phyloP scores from a whole-genome alignment of 116 monocot species.

The Papilionanthe hybrid region DNA sequence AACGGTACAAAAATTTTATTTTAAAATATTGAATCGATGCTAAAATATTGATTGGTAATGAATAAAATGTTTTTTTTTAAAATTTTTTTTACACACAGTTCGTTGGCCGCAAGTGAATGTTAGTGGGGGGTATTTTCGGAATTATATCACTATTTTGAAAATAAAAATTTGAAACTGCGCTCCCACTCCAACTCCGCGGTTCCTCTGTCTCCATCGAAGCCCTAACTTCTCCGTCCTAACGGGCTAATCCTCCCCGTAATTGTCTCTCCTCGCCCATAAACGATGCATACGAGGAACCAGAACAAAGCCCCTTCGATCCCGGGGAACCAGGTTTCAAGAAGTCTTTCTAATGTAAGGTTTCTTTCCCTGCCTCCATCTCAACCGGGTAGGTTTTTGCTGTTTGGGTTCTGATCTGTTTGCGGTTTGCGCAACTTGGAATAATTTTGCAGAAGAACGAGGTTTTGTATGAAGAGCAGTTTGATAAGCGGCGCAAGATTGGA shows the following conservation, averaged over 20 bases:
- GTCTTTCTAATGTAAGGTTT: slow-evolving; percentile 24
- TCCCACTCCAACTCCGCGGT: slow-evolving; percentile 11
- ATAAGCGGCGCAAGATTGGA: slow-evolving; percentile 50
- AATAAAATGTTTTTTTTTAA: no score
- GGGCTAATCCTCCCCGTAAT: background rate
- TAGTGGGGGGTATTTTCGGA: no score
- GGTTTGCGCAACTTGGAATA: slow-evolving; percentile 8
- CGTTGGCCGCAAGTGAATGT: no score
- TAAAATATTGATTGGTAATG: no score
- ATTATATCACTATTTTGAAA: no score
- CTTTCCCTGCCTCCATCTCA: slow-evolving; percentile 2
- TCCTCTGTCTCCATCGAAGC: background rate
- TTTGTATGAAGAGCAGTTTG: slow-evolving; percentile 42
- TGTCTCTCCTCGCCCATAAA: background rate
- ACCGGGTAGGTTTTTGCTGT: background rate
- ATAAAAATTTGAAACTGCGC: background rate
- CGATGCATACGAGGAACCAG: slow-evolving; percentile 23
- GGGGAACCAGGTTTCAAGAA: slow-evolving; percentile 6
- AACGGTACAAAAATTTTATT: no score
- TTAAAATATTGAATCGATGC: no score
- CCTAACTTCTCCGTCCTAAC: background rate
- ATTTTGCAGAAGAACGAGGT: slow-evolving; percentile 47
- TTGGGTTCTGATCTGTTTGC: background rate
- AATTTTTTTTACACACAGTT: no score
- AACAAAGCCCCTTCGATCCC: slow-evolving; percentile 12